phyloP scores from a whole-genome alignment of 164 flowering plant species.

The Tinospora cordifolia region DNA sequence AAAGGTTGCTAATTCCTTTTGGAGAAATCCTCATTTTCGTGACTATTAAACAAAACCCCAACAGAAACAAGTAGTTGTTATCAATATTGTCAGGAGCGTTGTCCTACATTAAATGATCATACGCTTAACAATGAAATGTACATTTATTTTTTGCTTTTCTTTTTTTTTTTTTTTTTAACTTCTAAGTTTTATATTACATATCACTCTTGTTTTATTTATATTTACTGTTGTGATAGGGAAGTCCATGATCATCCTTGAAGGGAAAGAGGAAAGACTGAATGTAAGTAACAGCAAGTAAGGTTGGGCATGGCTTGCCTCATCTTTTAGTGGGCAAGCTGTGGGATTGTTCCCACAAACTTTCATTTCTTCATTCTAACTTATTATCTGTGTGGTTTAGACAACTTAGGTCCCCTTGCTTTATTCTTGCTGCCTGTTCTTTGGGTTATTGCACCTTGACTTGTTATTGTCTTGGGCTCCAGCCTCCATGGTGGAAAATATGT shows the following conservation, averaged over 20 bases:
- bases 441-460: conserved; percentile 10
- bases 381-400: conserved; percentile 10
- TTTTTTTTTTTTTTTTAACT: too few species aligned
- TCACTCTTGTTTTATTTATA: neutral
- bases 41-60: too few species aligned
- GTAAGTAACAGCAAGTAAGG: conserved; percentile 1
- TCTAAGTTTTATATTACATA: neutral
- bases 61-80: too few species aligned
- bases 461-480: conserved; percentile 11
- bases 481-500: conserved; percentile 4
- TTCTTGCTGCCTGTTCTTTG: conserved; percentile 16
- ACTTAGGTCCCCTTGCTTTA: conserved; percentile 13
- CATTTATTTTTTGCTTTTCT: too few species aligned
- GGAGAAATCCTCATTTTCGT: too few species aligned
- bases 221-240: neutral
- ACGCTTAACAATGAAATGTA: too few species aligned
- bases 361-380: conserved; percentile 4
- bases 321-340: conserved; percentile 9
- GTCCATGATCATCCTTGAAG: neutral
- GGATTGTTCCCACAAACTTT: conserved; percentile 4
- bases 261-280: neutral
- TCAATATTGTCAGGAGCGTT: neutral
- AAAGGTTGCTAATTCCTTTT: too few species aligned
- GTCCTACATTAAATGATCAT: neutral
- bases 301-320: conserved; percentile 13